phyloP scores from a whole-genome alignment of 78 protist genomes.

The Emiliania huxleyi region DNA sequence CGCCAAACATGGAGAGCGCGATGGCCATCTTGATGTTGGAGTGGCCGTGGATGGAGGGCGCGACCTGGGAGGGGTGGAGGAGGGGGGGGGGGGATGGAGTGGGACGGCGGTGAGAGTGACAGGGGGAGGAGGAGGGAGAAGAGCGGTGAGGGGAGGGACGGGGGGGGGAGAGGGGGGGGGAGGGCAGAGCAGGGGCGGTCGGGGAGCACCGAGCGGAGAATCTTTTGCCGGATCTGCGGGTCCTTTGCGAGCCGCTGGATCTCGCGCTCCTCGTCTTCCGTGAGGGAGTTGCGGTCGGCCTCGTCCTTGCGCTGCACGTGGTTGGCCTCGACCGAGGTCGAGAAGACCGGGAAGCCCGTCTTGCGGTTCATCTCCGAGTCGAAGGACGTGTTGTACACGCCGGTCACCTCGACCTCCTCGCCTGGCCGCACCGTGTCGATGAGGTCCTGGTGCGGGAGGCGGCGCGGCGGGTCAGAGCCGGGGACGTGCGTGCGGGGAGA shows the following conservation, averaged over 20 bases:
- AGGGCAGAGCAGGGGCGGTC: too few species aligned
- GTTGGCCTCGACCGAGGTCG: conserved; percentile 96
- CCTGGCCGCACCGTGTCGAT: conserved; percentile 96
- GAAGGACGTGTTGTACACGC: conserved; percentile 71
- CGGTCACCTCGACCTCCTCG: conserved; percentile 92
- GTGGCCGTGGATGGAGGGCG: conserved; percentile 98
- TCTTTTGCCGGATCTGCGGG: conserved; percentile 39
- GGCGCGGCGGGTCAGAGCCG: too few species aligned
- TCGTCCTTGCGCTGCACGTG: conserved; percentile 66
- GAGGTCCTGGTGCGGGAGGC: too few species aligned
- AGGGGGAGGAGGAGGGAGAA: too few species aligned
- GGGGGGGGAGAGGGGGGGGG: too few species aligned
- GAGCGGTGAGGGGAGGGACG: too few species aligned
- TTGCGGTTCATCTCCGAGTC: conserved; percentile 68
- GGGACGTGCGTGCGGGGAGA: too few species aligned
- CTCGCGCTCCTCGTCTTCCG: conserved; percentile 83
- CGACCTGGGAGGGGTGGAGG: too few species aligned
- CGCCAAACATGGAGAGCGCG: conserved; percentile 96
- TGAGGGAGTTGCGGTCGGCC: conserved; percentile 49
- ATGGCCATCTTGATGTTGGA: conserved; percentile 93
- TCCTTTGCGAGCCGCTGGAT: conserved; percentile 54
- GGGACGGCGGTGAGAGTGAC: too few species aligned
- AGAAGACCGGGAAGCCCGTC: conserved; percentile 97
- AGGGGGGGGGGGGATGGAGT: too few species aligned
- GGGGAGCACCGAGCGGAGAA: conserved; percentile 79